Base-by-base conservation (phyloP, 2,329 filamentous ascomycete genomes). In the Verticillium isaacii region DNA sequence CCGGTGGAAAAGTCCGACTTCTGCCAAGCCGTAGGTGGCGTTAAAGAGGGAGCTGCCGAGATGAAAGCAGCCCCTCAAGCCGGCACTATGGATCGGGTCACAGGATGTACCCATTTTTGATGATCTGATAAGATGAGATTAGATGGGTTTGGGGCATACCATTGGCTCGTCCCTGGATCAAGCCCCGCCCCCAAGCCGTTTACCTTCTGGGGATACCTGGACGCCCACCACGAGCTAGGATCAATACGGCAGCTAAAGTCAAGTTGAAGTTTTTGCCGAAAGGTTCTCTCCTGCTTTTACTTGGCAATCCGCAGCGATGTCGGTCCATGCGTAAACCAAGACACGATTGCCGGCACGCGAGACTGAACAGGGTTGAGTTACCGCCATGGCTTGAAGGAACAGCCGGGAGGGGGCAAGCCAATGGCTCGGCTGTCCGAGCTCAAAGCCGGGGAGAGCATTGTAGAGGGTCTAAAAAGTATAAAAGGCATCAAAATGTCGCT, bases 101-200 rank as follows among this genome's bases (percentile, higher is more conserved):
- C 19, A 32, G 7, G 57, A 58, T 5, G 37, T 12, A 25, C 57
- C 29, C 57, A 50, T 39, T 58, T 58, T 58, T 58, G 57, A 58
- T 58, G 37, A 58, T 58, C 57, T 41, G 57, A 58, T 58, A 58
- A 58, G 57, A 58, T 58, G 57, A 58, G 57, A 58, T 58, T 58
- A 58, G 57, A 58, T 58, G 36, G 19, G 14, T 5, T 7, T 5
- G n/a, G 23, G 6, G 1, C 15, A 11, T 3, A 14, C 32, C 3
- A 58, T 50, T 58, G 56, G 34, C 5, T 41, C 1, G 11, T 19
- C 19, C 45, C 19, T 52, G 45, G 9, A 23, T 12, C 5, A 9
- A 12, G 14, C 45, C 45, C 45, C 45, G 19, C 45, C 12, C 12
- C n/a, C n/a, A 52, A 11, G 12, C 45, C 45, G n/a, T 11, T 52